Conservation (phyloP, 2,329 filamentous ascomycete species). For the Xylaria hypoxylon region DNA sequence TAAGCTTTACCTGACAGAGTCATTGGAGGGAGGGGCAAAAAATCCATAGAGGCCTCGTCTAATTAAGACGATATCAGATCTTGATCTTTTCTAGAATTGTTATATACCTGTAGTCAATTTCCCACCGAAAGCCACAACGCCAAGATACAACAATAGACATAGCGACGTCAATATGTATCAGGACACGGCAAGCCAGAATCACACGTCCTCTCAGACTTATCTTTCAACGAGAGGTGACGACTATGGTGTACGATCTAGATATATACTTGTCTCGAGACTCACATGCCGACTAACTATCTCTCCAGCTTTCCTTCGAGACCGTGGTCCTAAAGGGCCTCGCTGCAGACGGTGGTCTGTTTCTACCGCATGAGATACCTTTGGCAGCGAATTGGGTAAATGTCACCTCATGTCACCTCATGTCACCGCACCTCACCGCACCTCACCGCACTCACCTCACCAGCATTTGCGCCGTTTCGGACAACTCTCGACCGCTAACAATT, state of each 20-base stretch:
- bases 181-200: constrained; percentile 32
- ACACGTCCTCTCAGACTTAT: constrained; percentile 37
- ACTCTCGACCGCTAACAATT: constrained; percentile 2
- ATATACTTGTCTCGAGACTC: background rate
- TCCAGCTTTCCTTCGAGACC: constrained; percentile 86
- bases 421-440: background rate
- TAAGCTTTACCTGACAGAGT: background rate
- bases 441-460: no score
- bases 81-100: no score
- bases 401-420: background rate
- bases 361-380: constrained; percentile 82
- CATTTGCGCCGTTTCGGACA: background rate
- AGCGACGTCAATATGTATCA: constrained; percentile 32
- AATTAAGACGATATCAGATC: no score
- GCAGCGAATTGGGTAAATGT: constrained; percentile 57
- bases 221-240: constrained; percentile 39
- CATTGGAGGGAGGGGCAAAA: constrained; percentile 28
- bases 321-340: constrained; percentile 91
- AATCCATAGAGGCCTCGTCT: background rate
- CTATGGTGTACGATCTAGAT: constrained; percentile 35
- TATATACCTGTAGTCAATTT: no score
- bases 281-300: constrained; percentile 1
- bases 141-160: background rate
- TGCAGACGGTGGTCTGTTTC: constrained; percentile 87
- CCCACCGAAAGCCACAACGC: background rate